Percentiles rank a stretch among this genome's conserved stretches.
Evolutionary conservation across 768 basidiomycete genomes (phyloP).

Genomic region (Galerina marginata): DNA sequence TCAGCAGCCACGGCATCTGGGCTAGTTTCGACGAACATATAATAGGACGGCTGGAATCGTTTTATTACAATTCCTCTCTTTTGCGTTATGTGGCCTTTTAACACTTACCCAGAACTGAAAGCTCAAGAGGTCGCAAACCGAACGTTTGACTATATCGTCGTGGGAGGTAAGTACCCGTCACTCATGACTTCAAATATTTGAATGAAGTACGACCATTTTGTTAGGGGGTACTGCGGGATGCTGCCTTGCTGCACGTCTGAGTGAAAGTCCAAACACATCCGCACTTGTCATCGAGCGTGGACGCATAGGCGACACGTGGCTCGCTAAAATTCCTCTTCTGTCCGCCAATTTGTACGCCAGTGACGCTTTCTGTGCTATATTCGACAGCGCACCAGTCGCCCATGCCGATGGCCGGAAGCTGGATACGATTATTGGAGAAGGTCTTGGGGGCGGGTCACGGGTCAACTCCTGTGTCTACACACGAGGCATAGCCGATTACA

Average conservation of each 20-base stretch:
- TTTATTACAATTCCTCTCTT: no score
- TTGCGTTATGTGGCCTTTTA: neutral
- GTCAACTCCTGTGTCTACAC: neutral
- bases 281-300: constrained; percentile 4
- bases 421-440: neutral
- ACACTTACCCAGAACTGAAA: neutral
- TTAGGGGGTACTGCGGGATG: constrained; percentile 4
- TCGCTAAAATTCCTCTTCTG: neutral
- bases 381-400: neutral
- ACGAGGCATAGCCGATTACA: constrained; percentile 1
- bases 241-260: neutral
- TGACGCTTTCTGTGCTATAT: neutral
- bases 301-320: neutral
- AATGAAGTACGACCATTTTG: neutral
- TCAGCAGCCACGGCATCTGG: no score
- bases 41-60: no score
- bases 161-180: neutral
- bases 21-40: no score
- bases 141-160: constrained; percentile 6
- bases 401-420: neutral
- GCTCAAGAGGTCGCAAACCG: neutral
- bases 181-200: neutral
- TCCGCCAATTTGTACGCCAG: neutral
- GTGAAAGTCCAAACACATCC: neutral
- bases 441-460: neutral